These are phyloP conservation scores for Cinnamomum micranthum DNA, from an alignment of 164 flowering plant species.

Conservation along the genomic window DNA sequence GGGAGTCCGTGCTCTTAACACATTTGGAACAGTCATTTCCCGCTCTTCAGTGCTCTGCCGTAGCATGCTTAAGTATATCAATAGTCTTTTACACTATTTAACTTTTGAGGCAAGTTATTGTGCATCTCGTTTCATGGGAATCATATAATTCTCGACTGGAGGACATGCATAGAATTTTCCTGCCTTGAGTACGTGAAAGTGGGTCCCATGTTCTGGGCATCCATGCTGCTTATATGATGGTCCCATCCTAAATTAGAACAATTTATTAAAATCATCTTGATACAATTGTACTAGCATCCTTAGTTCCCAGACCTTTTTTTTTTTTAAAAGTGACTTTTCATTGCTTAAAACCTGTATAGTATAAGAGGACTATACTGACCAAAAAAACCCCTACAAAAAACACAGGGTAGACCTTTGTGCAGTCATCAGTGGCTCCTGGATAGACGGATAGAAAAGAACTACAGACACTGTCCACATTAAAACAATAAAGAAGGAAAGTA, in stretches of 20 bases:
- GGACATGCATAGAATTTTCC: not conserved
- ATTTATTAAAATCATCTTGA: not conserved
- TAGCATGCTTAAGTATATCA: conserved; percentile 91
- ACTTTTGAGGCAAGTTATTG: conserved; percentile 76
- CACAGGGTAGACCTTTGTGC: too few relatives aligned
- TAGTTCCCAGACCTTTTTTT: too few relatives aligned
- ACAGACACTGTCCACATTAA: too few relatives aligned
- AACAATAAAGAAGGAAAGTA: too few relatives aligned
- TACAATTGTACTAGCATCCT: not conserved
- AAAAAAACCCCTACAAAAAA: too few relatives aligned
- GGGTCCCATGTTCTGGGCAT: not conserved
- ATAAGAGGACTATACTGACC: too few relatives aligned
- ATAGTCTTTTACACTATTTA: conserved; percentile 87
- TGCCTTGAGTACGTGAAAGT: too few relatives aligned
- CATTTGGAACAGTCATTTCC: conserved; percentile 66
- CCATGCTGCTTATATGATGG: not conserved
- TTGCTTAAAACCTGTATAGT: too few relatives aligned
- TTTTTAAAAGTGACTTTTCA: too few relatives aligned
- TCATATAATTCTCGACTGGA: too few relatives aligned
- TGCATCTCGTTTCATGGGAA: not conserved
- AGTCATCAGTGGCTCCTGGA: too few relatives aligned
- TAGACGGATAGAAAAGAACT: too few relatives aligned
- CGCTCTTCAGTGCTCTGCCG: conserved; percentile 87
- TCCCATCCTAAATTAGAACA: not conserved
- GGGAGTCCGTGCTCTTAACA: conserved; percentile 74